phyloP scores from a whole-genome alignment of 345 rosid genomes.

The Aethionema arabicum region DNA sequence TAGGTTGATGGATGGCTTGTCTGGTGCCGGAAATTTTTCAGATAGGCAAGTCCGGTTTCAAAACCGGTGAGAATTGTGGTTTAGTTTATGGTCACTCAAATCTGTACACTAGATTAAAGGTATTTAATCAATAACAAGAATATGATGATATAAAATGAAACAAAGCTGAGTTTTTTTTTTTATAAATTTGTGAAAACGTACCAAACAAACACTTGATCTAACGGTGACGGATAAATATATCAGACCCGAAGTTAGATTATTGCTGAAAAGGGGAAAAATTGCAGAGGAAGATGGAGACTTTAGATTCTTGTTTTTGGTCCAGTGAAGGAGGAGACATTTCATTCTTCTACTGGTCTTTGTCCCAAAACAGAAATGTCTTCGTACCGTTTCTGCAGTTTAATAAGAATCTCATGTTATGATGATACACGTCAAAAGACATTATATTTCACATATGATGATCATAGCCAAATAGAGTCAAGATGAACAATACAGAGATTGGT shows the following conservation, averaged over 20 bases:
- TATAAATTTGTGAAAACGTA: conserved; percentile 1
- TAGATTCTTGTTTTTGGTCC: background rate
- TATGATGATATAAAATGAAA: conserved; percentile 9
- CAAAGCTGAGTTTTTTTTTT: conserved; percentile 8
- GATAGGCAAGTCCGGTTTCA: conserved; percentile 15
- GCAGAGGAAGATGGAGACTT: background rate
- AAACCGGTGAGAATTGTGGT: background rate
- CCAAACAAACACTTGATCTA: background rate
- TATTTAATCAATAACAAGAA: background rate
- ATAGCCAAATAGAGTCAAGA: background rate
- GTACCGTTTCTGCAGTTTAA: conserved; percentile 61
- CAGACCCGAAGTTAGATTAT: background rate
- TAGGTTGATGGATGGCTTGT: conserved; percentile 58
- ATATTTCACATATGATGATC: conserved; percentile 4
- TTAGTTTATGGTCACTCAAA: background rate
- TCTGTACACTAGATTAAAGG: conserved; percentile 16
- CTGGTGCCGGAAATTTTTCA: conserved; percentile 22
- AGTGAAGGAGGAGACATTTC: conserved; percentile 18
- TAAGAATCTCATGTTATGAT: conserved; percentile 17
- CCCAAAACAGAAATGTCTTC: conserved; percentile 89
- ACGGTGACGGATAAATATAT: background rate
- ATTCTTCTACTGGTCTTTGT: conserved; percentile 78
- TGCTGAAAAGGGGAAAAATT: background rate
- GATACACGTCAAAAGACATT: background rate
- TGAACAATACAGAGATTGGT: background rate